Percentiles rank a stretch among this genome's conserved stretches.
phyloP scores from a whole-genome alignment of 345 rosid species.

The Citrus glauca region DNA sequence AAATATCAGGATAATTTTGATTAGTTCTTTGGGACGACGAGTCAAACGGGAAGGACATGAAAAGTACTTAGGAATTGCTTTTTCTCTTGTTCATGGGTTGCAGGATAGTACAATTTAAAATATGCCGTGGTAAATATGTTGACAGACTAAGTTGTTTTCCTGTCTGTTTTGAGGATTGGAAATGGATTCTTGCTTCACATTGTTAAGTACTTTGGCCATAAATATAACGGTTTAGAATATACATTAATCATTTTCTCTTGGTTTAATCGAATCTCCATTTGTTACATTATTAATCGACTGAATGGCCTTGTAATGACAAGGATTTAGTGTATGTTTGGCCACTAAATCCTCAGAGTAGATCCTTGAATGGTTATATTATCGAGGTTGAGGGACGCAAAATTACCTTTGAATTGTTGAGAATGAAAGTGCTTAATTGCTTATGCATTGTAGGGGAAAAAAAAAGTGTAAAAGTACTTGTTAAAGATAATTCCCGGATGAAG shows the following conservation, averaged over 20 bases:
- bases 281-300: too few relatives aligned
- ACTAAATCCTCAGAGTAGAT: too few relatives aligned
- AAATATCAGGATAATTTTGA: conserved; percentile 17
- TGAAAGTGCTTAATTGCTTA: too few relatives aligned
- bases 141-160: neutral
- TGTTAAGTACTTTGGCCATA: too few relatives aligned
- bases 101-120: neutral
- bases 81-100: neutral
- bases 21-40: neutral
- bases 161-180: neutral
- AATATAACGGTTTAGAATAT: too few relatives aligned
- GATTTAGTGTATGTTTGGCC: too few relatives aligned
- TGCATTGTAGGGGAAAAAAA: too few relatives aligned
- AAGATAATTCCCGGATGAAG: too few relatives aligned
- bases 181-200: neutral
- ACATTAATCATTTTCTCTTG: too few relatives aligned
- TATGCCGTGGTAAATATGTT: conserved; percentile 10
- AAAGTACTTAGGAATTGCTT: neutral
- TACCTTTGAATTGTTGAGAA: neutral
- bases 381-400: neutral
- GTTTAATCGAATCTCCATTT: too few relatives aligned
- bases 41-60: neutral
- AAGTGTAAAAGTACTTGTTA: too few relatives aligned
- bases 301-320: too few relatives aligned
- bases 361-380: neutral